These are phyloP conservation scores for Pyrenophora seminiperda DNA, from an alignment of 2,329 filamentous ascomycete species.

Conservation along the genomic window DNA sequence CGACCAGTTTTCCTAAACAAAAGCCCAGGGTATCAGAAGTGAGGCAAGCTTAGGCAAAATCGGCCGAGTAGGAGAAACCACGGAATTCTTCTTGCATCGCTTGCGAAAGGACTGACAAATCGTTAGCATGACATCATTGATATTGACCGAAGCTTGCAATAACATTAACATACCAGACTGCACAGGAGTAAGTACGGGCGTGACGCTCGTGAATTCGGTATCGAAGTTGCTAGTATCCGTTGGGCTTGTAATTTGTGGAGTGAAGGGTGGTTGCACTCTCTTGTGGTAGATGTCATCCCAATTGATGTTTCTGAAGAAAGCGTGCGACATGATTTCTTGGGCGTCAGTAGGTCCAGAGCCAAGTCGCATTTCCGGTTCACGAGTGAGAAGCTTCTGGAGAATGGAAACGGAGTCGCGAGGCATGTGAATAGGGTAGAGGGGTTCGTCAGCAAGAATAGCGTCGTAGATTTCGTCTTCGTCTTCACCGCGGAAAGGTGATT, in stretches of 20 bases:
- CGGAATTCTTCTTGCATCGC: conserved; percentile 99
- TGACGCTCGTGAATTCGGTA: conserved; percentile 97
- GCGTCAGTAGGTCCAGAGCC: conserved; percentile 96
- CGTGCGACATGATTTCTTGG: conserved; percentile 98
- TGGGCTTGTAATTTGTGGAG: conserved; percentile 85
- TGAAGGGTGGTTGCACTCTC: conserved; percentile 84
- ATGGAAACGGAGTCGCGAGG: conserved; percentile 97
- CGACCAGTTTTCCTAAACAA: conserved; percentile 14
- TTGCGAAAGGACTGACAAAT: conserved; percentile 79
- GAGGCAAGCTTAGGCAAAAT: conserved; percentile 65
- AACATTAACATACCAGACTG: conserved; percentile 81
- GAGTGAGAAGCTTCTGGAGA: conserved; percentile 92
- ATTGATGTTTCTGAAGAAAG: conserved; percentile 96
- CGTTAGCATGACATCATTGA: conserved; percentile 15
- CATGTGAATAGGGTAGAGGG: conserved; percentile 98
- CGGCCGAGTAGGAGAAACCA: conserved; percentile 95
- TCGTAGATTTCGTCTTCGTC: conserved; percentile 99
- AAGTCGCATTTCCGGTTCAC: conserved; percentile 89
- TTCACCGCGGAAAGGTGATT: conserved; percentile 97
- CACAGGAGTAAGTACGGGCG: conserved; percentile 93
- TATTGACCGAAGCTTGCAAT: neutral
- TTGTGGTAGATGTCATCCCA: conserved; percentile 99
- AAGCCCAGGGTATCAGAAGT: conserved; percentile 19
- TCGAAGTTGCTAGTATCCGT: conserved; percentile 99
- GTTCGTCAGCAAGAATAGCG: conserved; percentile 95